Conservation (phyloP, 1,284 basidiomycete genomes). For the Cryptococcus amylolentus region DNA sequence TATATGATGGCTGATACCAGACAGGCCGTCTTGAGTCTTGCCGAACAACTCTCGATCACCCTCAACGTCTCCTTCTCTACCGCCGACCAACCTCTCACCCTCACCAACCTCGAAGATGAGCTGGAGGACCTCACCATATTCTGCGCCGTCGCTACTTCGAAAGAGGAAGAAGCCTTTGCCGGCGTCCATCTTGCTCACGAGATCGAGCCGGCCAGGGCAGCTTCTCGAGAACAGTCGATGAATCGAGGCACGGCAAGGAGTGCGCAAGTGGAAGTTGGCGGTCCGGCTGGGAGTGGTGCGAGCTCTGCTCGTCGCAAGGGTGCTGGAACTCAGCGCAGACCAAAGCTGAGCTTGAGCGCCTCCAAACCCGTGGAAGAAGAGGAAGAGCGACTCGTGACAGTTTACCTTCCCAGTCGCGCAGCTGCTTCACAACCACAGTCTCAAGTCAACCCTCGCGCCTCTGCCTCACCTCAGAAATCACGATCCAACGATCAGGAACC, state of each 20-base stretch:
- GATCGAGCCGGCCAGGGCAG: not conserved
- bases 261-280: not conserved
- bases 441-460: not conserved
- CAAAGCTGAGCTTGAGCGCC: not conserved
- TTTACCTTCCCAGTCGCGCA: not conserved
- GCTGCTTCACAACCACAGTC: not conserved
- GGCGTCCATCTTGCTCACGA: slow-evolving; percentile 4
- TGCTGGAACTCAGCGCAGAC: not conserved
- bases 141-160: slow-evolving; percentile 46
- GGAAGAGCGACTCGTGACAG: not conserved
- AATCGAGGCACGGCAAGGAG: not conserved
- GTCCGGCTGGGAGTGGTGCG: too few species aligned
- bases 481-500: slow-evolving; percentile 10
- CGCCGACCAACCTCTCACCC: slow-evolving; percentile 43
- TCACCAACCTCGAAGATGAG: slow-evolving; percentile 33
- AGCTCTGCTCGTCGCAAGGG: not conserved
- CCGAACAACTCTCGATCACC: slow-evolving; percentile 42
- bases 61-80: slow-evolving; percentile 43
- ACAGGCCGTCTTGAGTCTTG: slow-evolving; percentile 43
- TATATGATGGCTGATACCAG: not conserved
- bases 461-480: not conserved
- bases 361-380: not conserved
- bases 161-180: slow-evolving; percentile 36
- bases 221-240: not conserved
- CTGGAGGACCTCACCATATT: slow-evolving; percentile 35